These are phyloP conservation scores for Dacryopinax spathularia DNA, from an alignment of 768 basidiomycete genomes.

Conservation along the genomic window DNA sequence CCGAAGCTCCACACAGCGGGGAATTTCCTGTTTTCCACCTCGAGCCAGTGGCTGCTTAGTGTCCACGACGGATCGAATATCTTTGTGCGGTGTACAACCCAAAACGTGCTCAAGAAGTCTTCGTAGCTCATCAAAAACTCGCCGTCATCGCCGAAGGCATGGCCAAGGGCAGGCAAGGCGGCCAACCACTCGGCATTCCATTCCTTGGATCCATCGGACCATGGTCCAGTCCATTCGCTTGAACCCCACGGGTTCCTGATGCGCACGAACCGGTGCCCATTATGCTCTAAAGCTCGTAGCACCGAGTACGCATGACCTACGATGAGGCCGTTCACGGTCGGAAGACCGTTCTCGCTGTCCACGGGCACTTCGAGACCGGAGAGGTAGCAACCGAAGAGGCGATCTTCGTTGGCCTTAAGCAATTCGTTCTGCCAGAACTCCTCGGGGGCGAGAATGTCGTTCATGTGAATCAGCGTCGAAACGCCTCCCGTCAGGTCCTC, in stretches of 20 bases:
- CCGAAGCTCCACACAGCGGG: constrained; percentile 39
- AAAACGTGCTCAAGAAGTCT: constrained; percentile 24
- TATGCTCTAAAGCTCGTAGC: constrained; percentile 31
- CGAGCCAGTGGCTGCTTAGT: constrained; percentile 37
- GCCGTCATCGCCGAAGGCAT: constrained; percentile 39
- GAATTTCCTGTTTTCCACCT: constrained; percentile 31
- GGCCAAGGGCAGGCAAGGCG: constrained; percentile 29
- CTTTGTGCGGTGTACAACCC: constrained; percentile 32
- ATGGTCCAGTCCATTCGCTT: constrained; percentile 36
- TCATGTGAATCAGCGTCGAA: constrained; percentile 11
- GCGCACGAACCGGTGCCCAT: constrained; percentile 36
- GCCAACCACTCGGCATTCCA: constrained; percentile 41
- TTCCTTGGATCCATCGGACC: constrained; percentile 44
- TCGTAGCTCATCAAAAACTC: constrained; percentile 40
- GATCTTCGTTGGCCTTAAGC: constrained; percentile 35
- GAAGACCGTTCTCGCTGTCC: neutral
- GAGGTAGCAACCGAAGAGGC: constrained; percentile 41
- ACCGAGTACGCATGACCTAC: constrained; percentile 35
- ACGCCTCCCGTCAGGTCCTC: constrained; percentile 39
- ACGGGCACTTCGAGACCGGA: neutral
- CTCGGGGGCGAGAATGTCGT: constrained; percentile 50
- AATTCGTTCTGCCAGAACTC: constrained; percentile 55
- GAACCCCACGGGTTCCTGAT: constrained; percentile 40
- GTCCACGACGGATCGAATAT: constrained; percentile 38
- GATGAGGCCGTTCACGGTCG: constrained; percentile 7